These are phyloP conservation scores for Penicillium decumbens DNA, from an alignment of 2,329 filamentous ascomycete genomes.

Conservation along the genomic window DNA sequence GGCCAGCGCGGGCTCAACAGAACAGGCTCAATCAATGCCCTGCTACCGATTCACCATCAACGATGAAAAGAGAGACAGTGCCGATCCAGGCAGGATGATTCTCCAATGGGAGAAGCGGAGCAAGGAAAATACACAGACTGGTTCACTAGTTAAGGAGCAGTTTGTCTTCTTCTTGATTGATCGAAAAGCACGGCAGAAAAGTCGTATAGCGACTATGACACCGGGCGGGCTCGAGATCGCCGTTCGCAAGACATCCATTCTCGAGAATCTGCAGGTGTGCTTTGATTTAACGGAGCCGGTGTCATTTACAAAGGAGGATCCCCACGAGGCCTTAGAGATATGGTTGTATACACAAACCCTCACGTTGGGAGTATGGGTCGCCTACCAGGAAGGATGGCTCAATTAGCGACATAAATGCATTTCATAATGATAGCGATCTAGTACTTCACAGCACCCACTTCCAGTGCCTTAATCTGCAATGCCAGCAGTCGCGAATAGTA, in stretches of 20 bases:
- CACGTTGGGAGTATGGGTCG: constrained; percentile 30
- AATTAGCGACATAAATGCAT: neutral
- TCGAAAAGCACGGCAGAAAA: constrained; percentile 18
- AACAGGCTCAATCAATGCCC: constrained; percentile 2
- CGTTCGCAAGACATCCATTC: constrained; percentile 23
- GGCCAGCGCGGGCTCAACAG: constrained; percentile 5
- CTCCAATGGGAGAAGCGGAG: constrained; percentile 23
- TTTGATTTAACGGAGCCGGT: constrained; percentile 14
- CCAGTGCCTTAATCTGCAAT: constrained; percentile 48
- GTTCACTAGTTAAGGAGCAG: constrained; percentile 3
- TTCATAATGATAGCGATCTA: neutral
- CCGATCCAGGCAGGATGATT: constrained; percentile 13
- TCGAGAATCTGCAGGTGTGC: constrained; percentile 21
- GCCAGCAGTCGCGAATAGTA: constrained; percentile 56
- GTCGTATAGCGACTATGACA: constrained; percentile 20
- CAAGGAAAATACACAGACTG: neutral
- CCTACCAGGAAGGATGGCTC: constrained; percentile 28
- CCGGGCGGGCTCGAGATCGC: constrained; percentile 22
- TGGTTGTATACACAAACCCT: constrained; percentile 30
- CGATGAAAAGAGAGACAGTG: neutral
- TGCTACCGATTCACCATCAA: constrained; percentile 19
- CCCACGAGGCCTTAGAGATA: constrained; percentile 19
- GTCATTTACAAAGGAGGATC: constrained; percentile 6
- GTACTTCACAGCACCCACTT: constrained; percentile 26
- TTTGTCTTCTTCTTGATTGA: constrained; percentile 24